phyloP scores from a whole-genome alignment of 352 stramenopile species.

The Globisporangium camurandrum region DNA sequence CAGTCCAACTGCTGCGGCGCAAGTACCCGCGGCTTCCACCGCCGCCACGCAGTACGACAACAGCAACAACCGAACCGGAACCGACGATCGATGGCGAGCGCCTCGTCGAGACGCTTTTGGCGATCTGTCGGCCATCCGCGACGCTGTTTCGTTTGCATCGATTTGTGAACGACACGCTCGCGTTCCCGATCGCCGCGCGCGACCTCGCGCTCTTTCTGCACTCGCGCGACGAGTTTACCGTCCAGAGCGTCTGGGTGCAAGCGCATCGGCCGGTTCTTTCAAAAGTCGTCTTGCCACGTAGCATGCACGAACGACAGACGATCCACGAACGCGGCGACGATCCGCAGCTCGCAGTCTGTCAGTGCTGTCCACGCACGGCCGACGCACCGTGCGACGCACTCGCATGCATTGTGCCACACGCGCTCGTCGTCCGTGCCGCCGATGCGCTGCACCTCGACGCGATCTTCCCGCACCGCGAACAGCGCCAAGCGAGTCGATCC shows the following conservation, averaged over 20 bases:
- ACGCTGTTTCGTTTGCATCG: constrained; percentile 58
- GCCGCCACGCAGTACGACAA: too few relatives aligned
- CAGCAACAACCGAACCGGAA: too few relatives aligned
- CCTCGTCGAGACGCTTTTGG: constrained; percentile 22
- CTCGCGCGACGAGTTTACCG: constrained; percentile 25
- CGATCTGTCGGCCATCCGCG: constrained; percentile 38
- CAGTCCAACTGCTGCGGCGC: constrained; percentile 36
- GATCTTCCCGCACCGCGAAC: constrained; percentile 3
- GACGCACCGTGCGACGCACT: constrained; percentile 40
- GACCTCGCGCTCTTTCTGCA: constrained; percentile 39
- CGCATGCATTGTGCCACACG: constrained; percentile 47
- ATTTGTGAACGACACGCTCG: constrained; percentile 39
- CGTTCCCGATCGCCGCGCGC: constrained; percentile 26
- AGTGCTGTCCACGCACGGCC: constrained; percentile 22
- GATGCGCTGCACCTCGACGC: constrained; percentile 8
- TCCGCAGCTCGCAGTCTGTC: constrained; percentile 29
- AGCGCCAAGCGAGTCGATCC: neutral
- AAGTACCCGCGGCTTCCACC: constrained; percentile 40
- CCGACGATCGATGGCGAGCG: constrained; percentile 23
- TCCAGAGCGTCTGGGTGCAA: constrained; percentile 35
- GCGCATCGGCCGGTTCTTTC: too few relatives aligned
- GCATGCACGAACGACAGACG: too few relatives aligned
- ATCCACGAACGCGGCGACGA: constrained; percentile 19
- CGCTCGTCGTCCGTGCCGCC: constrained; percentile 31
- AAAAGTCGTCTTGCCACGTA: constrained; percentile 18